These are phyloP conservation scores for Colletotrichum kahawae DNA, from an alignment of 2,329 filamentous ascomycete species.

Conservation along the genomic window DNA sequence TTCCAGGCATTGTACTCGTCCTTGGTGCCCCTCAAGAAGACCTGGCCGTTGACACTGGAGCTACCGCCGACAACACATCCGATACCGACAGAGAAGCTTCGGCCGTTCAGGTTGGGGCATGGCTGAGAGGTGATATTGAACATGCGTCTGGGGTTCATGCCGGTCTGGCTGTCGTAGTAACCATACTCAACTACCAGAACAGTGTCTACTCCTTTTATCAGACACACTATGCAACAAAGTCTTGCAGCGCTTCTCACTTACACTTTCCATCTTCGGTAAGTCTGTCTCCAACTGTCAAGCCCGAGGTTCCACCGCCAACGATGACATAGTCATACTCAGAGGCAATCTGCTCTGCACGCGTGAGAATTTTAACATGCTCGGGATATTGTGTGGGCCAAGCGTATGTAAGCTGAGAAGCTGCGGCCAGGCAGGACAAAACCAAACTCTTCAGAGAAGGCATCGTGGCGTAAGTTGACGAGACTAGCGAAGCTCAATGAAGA, in stretches of 20 bases:
- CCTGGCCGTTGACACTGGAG: constrained; percentile 42
- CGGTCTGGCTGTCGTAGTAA: constrained; percentile 23
- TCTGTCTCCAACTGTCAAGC: constrained; percentile 42
- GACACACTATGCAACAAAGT: not conserved
- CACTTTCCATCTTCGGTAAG: constrained; percentile 41
- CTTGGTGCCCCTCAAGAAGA: constrained; percentile 39
- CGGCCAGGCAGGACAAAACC: not conserved
- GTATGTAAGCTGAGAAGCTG: not conserved
- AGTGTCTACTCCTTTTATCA: constrained; percentile 27
- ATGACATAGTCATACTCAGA: constrained; percentile 36
- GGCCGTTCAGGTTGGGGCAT: constrained; percentile 30
- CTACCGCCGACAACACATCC: constrained; percentile 43
- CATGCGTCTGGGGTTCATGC: constrained; percentile 27
- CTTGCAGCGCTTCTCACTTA: constrained; percentile 4
- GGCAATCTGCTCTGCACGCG: constrained; percentile 6
- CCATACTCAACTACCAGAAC: constrained; percentile 22
- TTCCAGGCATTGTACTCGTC: constrained; percentile 50
- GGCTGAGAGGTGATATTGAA: constrained; percentile 34
- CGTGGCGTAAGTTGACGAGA: not conserved
- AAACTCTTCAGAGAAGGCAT: constrained; percentile 9
- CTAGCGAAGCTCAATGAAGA: not conserved
- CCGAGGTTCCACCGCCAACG: constrained; percentile 48
- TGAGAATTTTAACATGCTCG: constrained; percentile 11
- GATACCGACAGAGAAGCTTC: constrained; percentile 30
- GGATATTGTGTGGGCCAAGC: constrained; percentile 12